These are phyloP conservation scores for Glarea lozoyensis DNA, from an alignment of 495 filamentous ascomycete genomes.

Conservation along the genomic window DNA sequence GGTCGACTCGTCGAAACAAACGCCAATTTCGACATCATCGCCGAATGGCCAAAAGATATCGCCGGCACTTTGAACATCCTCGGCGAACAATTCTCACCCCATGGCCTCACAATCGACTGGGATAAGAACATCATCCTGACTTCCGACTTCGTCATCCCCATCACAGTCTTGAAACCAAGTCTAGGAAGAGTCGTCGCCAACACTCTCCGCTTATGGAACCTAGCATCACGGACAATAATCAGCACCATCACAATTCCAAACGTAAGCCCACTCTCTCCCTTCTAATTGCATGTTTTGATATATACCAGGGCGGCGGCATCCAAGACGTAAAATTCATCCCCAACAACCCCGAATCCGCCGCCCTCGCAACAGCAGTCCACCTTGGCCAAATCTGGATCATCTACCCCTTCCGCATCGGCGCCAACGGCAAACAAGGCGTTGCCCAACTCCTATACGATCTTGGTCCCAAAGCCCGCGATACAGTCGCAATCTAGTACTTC, in stretches of 20 bases:
- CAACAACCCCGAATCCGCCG: slow-evolving; percentile 47
- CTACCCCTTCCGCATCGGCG: slow-evolving; percentile 47
- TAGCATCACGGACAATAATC: slow-evolving; percentile 41
- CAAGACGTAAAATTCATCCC: slow-evolving; percentile 62
- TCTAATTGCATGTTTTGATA: not conserved
- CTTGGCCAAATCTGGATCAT: slow-evolving; percentile 58
- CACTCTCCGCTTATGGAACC: slow-evolving; percentile 52
- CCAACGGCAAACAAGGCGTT: slow-evolving; percentile 44
- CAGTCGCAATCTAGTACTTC: slow-evolving; percentile 47
- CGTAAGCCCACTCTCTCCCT: slow-evolving; percentile 23
- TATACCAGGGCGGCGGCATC: slow-evolving; percentile 42
- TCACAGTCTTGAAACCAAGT: slow-evolving; percentile 50
- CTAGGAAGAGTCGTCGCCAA: slow-evolving; percentile 41
- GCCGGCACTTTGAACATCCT: slow-evolving; percentile 42
- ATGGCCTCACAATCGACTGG: slow-evolving; percentile 51
- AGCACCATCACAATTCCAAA: slow-evolving; percentile 54
- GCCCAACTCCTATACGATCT: slow-evolving; percentile 51
- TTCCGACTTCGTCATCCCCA: slow-evolving; percentile 53
- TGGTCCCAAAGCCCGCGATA: slow-evolving; percentile 44
- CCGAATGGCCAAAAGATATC: slow-evolving; percentile 50
- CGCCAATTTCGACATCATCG: slow-evolving; percentile 49
- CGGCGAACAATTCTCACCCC: slow-evolving; percentile 49
- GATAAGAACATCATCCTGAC: slow-evolving; percentile 48
- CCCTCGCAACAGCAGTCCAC: slow-evolving; percentile 52
- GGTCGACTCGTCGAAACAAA: slow-evolving; percentile 54